Percentiles rank a stretch among this genome's conserved stretches.
Evolutionary conservation across 2,329 filamentous ascomycete genomes (phyloP).

Genomic region (Alternaria brassicae): DNA sequence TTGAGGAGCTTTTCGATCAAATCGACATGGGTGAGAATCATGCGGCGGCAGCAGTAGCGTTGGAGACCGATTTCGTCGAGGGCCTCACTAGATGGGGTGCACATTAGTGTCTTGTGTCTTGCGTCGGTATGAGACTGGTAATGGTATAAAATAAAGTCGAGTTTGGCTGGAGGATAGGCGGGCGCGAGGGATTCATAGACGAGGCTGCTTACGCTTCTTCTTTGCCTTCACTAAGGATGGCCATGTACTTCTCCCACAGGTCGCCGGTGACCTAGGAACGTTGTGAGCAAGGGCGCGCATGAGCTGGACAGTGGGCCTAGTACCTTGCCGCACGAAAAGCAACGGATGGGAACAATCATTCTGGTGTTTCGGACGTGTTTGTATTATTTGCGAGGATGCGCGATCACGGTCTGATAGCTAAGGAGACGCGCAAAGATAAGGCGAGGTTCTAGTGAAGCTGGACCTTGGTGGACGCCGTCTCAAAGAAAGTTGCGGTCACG

Average conservation of each 20-base stretch:
- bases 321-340: conserved; percentile 99
- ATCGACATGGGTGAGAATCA: conserved; percentile 99
- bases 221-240: conserved; percentile 74
- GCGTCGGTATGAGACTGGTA: neutral
- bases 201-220: conserved; percentile 43
- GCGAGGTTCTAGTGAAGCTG: conserved; percentile 17
- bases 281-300: conserved; percentile 35
- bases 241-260: conserved; percentile 95
- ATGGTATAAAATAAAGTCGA: neutral
- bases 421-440: neutral
- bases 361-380: conserved; percentile 48
- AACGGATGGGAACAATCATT: conserved; percentile 99
- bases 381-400: neutral
- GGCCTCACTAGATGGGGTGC: conserved; percentile 71
- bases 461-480: conserved; percentile 26
- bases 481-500: conserved; percentile 46
- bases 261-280: conserved; percentile 83
- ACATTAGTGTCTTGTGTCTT: conserved; percentile 17
- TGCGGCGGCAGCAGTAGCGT: conserved; percentile 97
- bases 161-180: neutral
- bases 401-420: neutral
- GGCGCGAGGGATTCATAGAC: neutral
- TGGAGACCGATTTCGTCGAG: conserved; percentile 95
- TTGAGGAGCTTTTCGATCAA: conserved; percentile 93
- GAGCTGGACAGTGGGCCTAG: conserved; percentile 24